Evolutionary conservation across 495 filamentous ascomycete species (phyloP).

Genomic region (Talaromyces wortmannii): DNA sequence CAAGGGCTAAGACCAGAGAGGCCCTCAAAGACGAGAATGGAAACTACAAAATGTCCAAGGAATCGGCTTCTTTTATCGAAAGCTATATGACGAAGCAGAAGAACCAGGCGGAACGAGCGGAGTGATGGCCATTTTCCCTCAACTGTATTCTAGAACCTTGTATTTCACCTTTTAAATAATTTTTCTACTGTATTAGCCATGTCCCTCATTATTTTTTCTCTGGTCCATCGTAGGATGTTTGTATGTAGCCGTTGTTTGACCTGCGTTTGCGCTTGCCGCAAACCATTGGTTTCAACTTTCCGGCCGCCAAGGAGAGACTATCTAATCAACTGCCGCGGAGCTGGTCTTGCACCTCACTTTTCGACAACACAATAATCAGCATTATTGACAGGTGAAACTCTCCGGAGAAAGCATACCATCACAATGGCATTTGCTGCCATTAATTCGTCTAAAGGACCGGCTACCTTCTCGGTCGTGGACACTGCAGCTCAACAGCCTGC

Average conservation of each 20-base stretch:
- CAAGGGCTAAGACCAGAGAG: constrained; percentile 17
- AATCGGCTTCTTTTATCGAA: constrained; percentile 27
- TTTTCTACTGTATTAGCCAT: too few relatives aligned
- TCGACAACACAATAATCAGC: background rate
- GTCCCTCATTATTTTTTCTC: background rate
- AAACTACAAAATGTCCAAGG: constrained; percentile 25
- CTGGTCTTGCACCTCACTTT: background rate
- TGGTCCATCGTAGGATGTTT: background rate
- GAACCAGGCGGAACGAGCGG: too few relatives aligned
- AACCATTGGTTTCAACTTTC: background rate
- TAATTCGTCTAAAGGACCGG: constrained; percentile 17
- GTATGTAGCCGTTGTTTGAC: background rate
- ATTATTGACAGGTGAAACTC: background rate
- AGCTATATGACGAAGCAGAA: too few relatives aligned
- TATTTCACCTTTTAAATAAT: background rate
- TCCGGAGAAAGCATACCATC: background rate
- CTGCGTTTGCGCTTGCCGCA: background rate
- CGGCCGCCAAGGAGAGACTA: background rate
- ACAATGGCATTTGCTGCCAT: constrained; percentile 40
- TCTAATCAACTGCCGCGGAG: background rate
- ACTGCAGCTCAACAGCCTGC: constrained; percentile 2
- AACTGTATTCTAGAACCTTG: constrained; percentile 2
- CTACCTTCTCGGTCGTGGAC: background rate
- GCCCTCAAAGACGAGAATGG: constrained; percentile 25
- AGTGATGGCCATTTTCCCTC: background rate